Evolutionary conservation across 495 filamentous ascomycete species (phyloP).

Genomic region (Lepidopterella palustris): DNA sequence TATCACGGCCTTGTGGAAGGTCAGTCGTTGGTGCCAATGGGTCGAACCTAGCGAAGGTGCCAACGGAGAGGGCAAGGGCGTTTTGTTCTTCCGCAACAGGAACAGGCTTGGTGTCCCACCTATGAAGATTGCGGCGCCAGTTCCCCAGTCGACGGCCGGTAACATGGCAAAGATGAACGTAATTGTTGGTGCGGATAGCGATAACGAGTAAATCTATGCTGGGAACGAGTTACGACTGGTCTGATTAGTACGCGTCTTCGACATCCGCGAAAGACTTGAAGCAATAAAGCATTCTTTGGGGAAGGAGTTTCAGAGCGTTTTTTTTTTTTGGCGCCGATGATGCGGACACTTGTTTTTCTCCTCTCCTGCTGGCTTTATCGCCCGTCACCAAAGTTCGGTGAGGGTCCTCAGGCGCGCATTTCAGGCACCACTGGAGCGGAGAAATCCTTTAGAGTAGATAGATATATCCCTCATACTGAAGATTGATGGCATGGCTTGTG

Average conservation of each 20-base stretch:
- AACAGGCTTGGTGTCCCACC: constrained; percentile 46
- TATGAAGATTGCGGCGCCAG: constrained; percentile 25
- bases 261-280: no score
- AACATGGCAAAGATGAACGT: constrained; percentile 25
- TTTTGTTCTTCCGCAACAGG: constrained; percentile 68
- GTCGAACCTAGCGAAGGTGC: constrained; percentile 55
- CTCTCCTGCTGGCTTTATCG: no score
- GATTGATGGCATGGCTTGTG: no score
- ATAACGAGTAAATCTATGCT: constrained; percentile 13
- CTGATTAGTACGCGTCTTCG: background rate
- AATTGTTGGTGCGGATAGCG: constrained; percentile 22
- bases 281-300: no score
- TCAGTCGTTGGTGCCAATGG: constrained; percentile 68
- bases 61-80: constrained; percentile 54
- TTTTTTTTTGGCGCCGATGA: no score
- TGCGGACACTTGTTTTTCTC: no score
- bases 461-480: no score
- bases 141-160: constrained; percentile 17
- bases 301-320: no score
- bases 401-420: no score
- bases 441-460: no score
- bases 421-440: no score
- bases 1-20: constrained; percentile 51
- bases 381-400: no score
- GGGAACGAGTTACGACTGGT: background rate